phyloP scores from a whole-genome alignment of 805 yeast species.

The Barnettozyma californica region DNA sequence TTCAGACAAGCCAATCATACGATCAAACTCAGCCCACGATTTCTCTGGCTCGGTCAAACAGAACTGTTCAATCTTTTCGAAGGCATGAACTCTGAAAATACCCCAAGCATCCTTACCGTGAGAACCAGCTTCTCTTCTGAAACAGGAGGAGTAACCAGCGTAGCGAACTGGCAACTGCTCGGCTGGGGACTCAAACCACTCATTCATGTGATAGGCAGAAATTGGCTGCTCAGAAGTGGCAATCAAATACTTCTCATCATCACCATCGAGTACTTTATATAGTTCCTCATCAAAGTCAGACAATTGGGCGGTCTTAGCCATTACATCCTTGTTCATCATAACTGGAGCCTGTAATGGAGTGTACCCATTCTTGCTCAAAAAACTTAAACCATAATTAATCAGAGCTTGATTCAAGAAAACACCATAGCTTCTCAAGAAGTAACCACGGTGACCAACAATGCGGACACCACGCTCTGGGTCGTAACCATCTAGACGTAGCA shows the following conservation, averaged over 20 bases:
- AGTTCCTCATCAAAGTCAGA: slow-evolving; percentile 97
- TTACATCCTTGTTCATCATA: slow-evolving; percentile 98
- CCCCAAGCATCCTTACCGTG: slow-evolving; percentile 99
- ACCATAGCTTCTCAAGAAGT: slow-evolving; percentile 90
- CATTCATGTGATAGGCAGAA: slow-evolving; percentile 93
- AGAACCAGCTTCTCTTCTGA: slow-evolving; percentile 99
- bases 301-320: slow-evolving; percentile 99
- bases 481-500: slow-evolving; percentile 92
- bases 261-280: slow-evolving; percentile 95
- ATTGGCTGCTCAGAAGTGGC: slow-evolving; percentile 99
- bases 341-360: slow-evolving; percentile 96
- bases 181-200: slow-evolving; percentile 97
- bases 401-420: slow-evolving; percentile 97
- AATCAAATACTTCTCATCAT: slow-evolving; percentile 93
- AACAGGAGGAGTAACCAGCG: slow-evolving; percentile 97
- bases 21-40: slow-evolving; percentile 96
- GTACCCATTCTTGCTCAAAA: slow-evolving; percentile 74
- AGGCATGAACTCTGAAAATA: slow-evolving; percentile 97
- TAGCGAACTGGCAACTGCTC: slow-evolving; percentile 96
- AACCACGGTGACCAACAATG: slow-evolving; percentile 98
- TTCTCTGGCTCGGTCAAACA: slow-evolving; percentile 95
- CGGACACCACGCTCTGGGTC: slow-evolving; percentile 99
- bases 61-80: slow-evolving; percentile 97
- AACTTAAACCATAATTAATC: slow-evolving; percentile 90
- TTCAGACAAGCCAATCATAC: slow-evolving; percentile 88